Evolutionary conservation across 2,329 filamentous ascomycete species (phyloP), one percentile per base, ranked within the genome.

Genomic region (Beauveria medogensis): DNA sequence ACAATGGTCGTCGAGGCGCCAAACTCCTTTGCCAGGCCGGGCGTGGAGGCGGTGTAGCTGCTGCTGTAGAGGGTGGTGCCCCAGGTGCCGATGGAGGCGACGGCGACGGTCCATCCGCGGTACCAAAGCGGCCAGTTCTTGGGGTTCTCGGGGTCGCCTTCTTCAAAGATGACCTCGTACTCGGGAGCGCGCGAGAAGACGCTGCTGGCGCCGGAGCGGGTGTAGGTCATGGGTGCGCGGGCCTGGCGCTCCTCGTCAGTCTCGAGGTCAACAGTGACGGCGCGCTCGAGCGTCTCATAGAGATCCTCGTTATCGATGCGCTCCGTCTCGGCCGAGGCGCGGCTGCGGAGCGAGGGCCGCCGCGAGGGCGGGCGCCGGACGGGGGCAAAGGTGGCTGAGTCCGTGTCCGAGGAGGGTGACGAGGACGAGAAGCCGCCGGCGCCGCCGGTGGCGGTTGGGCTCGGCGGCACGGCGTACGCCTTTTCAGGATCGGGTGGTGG

Each of bases 111-210:
- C 74, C 75, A 80, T 51, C 68, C 62, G 64, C 78, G 70, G 65
- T 76, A 74, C 68, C 74, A 79, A 48, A 87, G 68, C 0, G 83
- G 72, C 88, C 89, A 91, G 68, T 88, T 86, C 63, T 82, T 79
- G 0, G 89, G 88, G 67, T 91, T 87, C 14, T 80, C 78, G 10
- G 78, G 78, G 67, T 89, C 86, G 62, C 81, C 75, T 1, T 82
- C 82, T 18, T 83, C 81, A 70, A 90, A 92, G 67, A 88, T 85
- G 59, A 93, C 81, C 73, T 94, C 90, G 67, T 85, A 93, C 30
- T 85, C 82, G 4, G 84, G 80, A 3, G 76, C 73, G 2, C 78
- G 72, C 18, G 76, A 78, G 3, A 75, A 75, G 26, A 70, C 71
- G 64, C 76, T 61, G 60, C 53, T 61, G 46, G 76, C 74, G 30